These are phyloP conservation scores for Pseudonitzschia delicatissima DNA, from an alignment of 108 stramenopile species.

Conservation along the genomic window DNA sequence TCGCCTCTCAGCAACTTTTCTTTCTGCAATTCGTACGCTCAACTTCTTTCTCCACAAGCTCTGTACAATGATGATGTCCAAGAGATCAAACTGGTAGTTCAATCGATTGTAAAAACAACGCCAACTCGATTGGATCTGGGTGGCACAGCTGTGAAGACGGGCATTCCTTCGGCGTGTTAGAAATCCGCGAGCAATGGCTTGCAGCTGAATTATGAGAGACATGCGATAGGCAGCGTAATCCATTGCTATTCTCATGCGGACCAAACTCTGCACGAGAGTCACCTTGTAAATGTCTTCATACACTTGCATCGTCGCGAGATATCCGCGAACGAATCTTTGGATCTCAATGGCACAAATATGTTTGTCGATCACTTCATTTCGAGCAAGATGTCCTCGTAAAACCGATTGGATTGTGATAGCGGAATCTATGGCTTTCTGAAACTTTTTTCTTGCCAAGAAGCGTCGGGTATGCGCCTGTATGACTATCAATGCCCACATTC, in stretches of 20 bases:
- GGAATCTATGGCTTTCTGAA: constrained; percentile 29
- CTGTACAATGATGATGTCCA: constrained; percentile 61
- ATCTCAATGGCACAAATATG: constrained; percentile 80
- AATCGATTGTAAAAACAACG: constrained; percentile 40
- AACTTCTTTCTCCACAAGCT: constrained; percentile 40
- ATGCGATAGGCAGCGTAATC: constrained; percentile 40
- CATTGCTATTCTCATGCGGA: constrained; percentile 50
- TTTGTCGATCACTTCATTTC: constrained; percentile 58
- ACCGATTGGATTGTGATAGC: constrained; percentile 59
- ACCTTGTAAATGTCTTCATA: constrained; percentile 65
- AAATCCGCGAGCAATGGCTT: constrained; percentile 49
- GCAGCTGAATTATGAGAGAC: constrained; percentile 44
- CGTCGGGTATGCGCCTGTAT: constrained; percentile 65
- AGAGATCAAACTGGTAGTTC: constrained; percentile 53
- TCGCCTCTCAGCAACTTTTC: not conserved
- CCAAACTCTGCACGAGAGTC: constrained; percentile 53
- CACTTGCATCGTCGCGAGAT: constrained; percentile 41
- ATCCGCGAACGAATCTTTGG: constrained; percentile 52
- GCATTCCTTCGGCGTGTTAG: constrained; percentile 24
- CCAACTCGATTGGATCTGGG: constrained; percentile 52
- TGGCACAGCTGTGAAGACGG: constrained; percentile 27
- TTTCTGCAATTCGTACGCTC: constrained; percentile 14
- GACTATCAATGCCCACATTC: constrained; percentile 72
- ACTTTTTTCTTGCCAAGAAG: constrained; percentile 48
- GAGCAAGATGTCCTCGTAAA: constrained; percentile 54